These are phyloP conservation scores for Vitis hybrid DNA, from an alignment of 177 flowering plant genomes.

Conservation along the genomic window DNA sequence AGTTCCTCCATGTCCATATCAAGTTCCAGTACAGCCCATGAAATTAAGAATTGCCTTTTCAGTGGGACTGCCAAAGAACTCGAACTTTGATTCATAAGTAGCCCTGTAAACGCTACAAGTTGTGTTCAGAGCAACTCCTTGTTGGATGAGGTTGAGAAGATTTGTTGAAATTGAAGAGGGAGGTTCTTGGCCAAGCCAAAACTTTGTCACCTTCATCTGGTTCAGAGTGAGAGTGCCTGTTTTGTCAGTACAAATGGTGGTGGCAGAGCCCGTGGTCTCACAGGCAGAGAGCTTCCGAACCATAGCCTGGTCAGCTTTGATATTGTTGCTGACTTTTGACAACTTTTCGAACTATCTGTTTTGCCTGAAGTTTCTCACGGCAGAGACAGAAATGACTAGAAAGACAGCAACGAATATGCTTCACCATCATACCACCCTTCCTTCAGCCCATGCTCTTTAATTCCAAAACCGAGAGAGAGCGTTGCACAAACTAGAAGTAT, in stretches of 20 bases:
- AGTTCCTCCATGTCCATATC: conserved; percentile 41
- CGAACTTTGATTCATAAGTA: conserved; percentile 23
- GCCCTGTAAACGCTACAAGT: conserved; percentile 49
- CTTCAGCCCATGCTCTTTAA: background rate
- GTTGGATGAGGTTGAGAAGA: conserved; percentile 38
- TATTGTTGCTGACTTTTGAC: too few species aligned
- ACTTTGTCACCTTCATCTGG: conserved; percentile 46
- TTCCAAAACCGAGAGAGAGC: too few species aligned
- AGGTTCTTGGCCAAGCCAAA: conserved; percentile 31
- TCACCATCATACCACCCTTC: background rate
- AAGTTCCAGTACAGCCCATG: conserved; percentile 44
- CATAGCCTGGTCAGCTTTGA: conserved; percentile 32
- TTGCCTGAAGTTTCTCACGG: background rate
- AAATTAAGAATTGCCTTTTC: conserved; percentile 44
- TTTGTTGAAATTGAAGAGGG: conserved; percentile 11
- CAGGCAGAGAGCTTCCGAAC: conserved; percentile 49
- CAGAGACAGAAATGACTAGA: background rate
- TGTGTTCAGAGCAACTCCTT: conserved; percentile 63
- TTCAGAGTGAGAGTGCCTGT: conserved; percentile 47
- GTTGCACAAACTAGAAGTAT: too few species aligned
- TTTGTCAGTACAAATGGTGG: conserved; percentile 44
- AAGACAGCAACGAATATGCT: background rate
- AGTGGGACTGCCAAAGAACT: conserved; percentile 53
- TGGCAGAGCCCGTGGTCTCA: conserved; percentile 50
- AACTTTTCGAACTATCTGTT: background rate